Conservation (phyloP, 768 basidiomycete species). For the Tulasnella sp. region DNA sequence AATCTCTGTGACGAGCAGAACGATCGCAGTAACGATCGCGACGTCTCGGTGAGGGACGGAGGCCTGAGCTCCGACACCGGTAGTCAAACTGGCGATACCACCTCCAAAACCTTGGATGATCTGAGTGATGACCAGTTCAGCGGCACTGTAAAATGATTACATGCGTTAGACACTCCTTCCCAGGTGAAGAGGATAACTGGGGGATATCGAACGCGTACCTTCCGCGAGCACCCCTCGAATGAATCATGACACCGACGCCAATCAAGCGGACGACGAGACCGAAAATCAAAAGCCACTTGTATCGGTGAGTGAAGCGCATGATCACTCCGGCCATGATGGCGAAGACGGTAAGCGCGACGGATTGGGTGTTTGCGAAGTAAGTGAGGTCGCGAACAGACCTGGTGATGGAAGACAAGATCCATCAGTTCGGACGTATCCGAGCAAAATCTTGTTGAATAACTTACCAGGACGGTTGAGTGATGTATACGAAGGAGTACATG, state of each 20-base stretch:
- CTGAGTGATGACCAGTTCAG: conserved; percentile 49
- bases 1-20: conserved; percentile 57
- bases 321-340: conserved; percentile 47
- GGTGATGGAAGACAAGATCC: conserved; percentile 19
- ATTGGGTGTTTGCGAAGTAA: conserved; percentile 54
- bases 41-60: conserved; percentile 53
- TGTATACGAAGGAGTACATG: conserved; percentile 54
- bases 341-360: conserved; percentile 49
- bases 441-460: neutral
- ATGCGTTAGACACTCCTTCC: conserved; percentile 21
- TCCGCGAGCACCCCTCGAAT: conserved; percentile 49
- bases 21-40: conserved; percentile 53
- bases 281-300: conserved; percentile 46
- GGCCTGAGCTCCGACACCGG: conserved; percentile 54
- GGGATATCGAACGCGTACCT: neutral
- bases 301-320: conserved; percentile 43
- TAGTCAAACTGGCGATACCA: conserved; percentile 48
- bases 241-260: conserved; percentile 60
- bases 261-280: conserved; percentile 50
- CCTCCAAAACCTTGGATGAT: conserved; percentile 66
- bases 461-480: conserved; percentile 30
- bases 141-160: conserved; percentile 21
- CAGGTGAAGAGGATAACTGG: neutral
- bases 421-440: conserved; percentile 16
- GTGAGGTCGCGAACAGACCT: conserved; percentile 47